Conservation (phyloP, 2,329 filamentous ascomycete genomes). For the Aspergillus viridinutans region DNA sequence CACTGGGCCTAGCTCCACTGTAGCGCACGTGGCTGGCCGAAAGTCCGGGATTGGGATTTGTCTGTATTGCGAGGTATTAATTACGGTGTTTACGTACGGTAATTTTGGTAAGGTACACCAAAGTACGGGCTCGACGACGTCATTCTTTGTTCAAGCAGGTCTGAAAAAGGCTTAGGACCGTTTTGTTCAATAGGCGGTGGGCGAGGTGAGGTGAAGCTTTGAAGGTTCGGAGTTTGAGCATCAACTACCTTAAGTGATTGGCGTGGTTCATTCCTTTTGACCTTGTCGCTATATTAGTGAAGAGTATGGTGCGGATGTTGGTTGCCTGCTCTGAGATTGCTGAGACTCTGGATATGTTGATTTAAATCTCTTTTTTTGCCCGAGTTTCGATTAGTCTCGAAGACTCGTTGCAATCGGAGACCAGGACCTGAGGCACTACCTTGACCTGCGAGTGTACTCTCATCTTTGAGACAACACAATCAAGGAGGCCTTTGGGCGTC, state of each 20-base stretch:
- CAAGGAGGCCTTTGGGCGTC: not conserved
- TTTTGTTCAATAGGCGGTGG: slow-evolving; percentile 5
- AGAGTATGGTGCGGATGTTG: not conserved
- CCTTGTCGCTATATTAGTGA: not conserved
- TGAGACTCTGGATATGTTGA: not conserved
- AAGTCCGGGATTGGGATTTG: slow-evolving; percentile 2
- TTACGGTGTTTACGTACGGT: not conserved
- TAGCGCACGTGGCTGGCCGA: slow-evolving; percentile 18
- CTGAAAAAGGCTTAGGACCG: not conserved
- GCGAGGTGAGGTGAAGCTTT: slow-evolving; percentile 1
- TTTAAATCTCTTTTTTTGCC: not conserved
- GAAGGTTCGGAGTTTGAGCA: not conserved
- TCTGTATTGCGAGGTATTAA: not conserved
- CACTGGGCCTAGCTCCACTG: slow-evolving; percentile 5
- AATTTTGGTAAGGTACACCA: not conserved
- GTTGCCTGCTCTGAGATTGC: not conserved
- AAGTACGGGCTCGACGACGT: slow-evolving; percentile 7
- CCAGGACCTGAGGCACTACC: not conserved
- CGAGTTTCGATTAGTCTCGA: not conserved
- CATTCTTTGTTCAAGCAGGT: slow-evolving; percentile 3
- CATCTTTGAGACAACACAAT: not conserved
- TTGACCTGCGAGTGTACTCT: not conserved
- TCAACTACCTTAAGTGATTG: not conserved
- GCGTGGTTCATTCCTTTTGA: not conserved
- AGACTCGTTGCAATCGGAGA: not conserved